These are phyloP conservation scores for Aspergillus bertholletiae DNA, from an alignment of 495 filamentous ascomycete species.

Conservation along the genomic window DNA sequence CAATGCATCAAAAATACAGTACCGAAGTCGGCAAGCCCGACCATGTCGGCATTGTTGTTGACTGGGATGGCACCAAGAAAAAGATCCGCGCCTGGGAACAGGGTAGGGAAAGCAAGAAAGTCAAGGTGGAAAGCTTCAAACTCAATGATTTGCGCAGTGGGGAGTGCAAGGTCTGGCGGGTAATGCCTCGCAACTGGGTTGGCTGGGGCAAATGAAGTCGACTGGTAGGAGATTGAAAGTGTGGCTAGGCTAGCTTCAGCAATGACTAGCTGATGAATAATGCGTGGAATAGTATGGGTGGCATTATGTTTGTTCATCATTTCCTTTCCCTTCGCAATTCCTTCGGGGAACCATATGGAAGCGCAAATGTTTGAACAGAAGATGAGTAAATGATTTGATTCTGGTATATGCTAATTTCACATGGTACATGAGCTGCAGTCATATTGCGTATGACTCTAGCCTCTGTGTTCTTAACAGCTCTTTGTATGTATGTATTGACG, in stretches of 20 bases:
- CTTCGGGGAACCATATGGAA: conserved; percentile 1
- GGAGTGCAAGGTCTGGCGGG: conserved; percentile 96
- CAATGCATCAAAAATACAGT: conserved; percentile 91
- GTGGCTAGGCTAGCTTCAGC: background rate
- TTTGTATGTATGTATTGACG: background rate
- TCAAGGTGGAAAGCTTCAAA: conserved; percentile 90
- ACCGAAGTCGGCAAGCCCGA: conserved; percentile 87
- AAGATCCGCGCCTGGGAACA: conserved; percentile 96
- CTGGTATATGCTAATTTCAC: conserved; percentile 22
- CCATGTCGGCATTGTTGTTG: conserved; percentile 92
- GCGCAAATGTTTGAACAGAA: conserved; percentile 3
- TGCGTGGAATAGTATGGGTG: background rate
- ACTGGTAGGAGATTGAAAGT: conserved; percentile 10
- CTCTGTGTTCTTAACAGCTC: conserved; percentile 6
- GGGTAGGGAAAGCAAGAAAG: conserved; percentile 89
- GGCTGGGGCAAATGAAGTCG: conserved; percentile 64
- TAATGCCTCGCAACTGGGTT: conserved; percentile 88
- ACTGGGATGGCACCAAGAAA: conserved; percentile 99
- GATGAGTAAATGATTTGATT: conserved; percentile 23
- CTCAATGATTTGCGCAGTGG: conserved; percentile 87
- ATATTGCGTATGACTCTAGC: background rate
- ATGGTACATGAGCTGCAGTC: conserved; percentile 16
- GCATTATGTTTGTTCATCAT: conserved; percentile 2
- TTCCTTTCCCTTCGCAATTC: conserved; percentile 1
- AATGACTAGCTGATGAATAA: conserved; percentile 10